Evolutionary conservation across 352 stramenopile species (phyloP), one percentile per base, ranked within the genome.

Genomic region (Globisporangium nodosum): DNA sequence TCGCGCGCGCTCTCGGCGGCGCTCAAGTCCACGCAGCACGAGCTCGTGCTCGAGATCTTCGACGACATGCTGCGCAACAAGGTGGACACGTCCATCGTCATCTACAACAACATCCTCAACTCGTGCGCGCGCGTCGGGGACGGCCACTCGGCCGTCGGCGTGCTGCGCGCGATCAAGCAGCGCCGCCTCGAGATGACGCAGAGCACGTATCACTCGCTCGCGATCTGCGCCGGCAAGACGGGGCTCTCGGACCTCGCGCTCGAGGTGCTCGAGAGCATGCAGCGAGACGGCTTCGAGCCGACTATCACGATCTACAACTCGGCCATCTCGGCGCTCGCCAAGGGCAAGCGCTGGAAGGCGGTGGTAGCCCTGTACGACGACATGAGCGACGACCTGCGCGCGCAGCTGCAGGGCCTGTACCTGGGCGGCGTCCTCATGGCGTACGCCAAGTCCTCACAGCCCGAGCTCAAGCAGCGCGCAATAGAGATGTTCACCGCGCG

Each of bases 51-150:
- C 40, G 79, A 94, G 67, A 91, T 94, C 58, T 94, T 94, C 60
- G 82, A 92, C 64, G 85, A 94, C 54, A 88, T 94, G 79, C 69
- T 94, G 43, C 72, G 67, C 51, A 78, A 92, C 61, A 74, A 80
- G 24, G 65, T 90, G 27, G 77, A 92, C 8, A 70, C 81, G 16
- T 80, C 71, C 24, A 88, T 90, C 46, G 65, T 94, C 31, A 90
- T 87, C 56, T 91, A 90, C 76, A 94, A 94, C 65, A 94, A 76
- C 59, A 88, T 94, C 33, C 71, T 94, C 49, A 92, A 92, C 67
- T 90, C 78, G 56, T 94, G 85, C 46, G 85, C 80, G 18, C 81
- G 82, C 31, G 73, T 85, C 5, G 74, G 66, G 5, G 85, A 94
- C 58, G 79, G 78, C 18, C 76, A 90, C 42, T 90, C 81, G 51